phyloP scores from a whole-genome alignment of 2,329 filamentous ascomycete species.

The Byssothecium circinans region DNA sequence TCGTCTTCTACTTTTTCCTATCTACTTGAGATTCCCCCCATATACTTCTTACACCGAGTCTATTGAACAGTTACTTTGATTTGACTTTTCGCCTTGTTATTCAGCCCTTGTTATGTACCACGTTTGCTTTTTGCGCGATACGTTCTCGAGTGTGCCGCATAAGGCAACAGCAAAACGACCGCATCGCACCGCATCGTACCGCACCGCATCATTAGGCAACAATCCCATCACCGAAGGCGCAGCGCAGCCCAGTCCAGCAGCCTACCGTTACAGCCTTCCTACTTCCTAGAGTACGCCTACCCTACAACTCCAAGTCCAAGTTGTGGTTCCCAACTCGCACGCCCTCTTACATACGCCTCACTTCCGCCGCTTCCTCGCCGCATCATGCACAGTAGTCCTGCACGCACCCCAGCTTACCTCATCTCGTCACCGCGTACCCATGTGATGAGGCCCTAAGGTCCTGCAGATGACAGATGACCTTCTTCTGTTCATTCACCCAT shows the following conservation, averaged over 20 bases:
- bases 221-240: not conserved
- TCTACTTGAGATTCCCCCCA: conserved; percentile 3
- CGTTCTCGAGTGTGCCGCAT: not conserved
- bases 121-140: not conserved
- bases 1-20: not conserved
- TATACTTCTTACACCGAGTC: not conserved
- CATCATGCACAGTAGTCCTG: not conserved
- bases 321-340: not conserved
- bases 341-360: conserved; percentile 2
- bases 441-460: too few relatives aligned
- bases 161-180: not conserved
- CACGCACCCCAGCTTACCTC: not conserved
- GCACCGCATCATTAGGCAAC: not conserved
- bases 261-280: not conserved
- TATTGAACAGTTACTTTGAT: not conserved
- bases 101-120: not conserved
- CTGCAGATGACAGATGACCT: too few relatives aligned
- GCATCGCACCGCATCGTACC: not conserved
- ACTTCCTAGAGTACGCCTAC: not conserved
- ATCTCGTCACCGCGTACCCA: not conserved
- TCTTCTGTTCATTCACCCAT: too few relatives aligned
- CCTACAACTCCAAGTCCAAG: not conserved
- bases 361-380: conserved; percentile 2
- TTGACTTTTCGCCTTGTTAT: not conserved
- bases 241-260: not conserved